Evolutionary conservation across 2,329 filamentous ascomycete genomes (phyloP), one percentile per base, ranked within the genome.

Genomic region (Monosporascus cannonballus): DNA sequence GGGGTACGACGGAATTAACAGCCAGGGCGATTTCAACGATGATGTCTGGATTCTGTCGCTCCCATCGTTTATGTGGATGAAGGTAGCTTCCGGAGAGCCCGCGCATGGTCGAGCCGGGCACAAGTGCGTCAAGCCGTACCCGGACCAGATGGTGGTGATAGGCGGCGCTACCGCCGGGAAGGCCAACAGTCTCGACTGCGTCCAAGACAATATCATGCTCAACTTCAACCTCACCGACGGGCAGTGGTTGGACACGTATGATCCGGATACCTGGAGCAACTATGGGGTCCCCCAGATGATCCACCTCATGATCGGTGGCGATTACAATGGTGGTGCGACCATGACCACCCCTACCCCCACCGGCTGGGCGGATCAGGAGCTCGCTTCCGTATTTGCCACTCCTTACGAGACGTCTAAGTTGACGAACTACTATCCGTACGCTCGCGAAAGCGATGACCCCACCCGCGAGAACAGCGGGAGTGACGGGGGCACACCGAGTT

Each of bases 41-140:
- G 87, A 89, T 47, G 86, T 93, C 66, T 94, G 88, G 88, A 85
- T 91, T 22, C 73, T 94, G 14, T 89, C 88, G 0, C 72, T 95
- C 6, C 90, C 90, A 0, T 86, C 85, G 0, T 95, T 95, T 66
- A 89, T 82, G 4, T 94, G 90, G 90, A 86, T 86, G 50, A 72
- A 73, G 59, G 64, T 82, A 20, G 69, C 67, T 18, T 61, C 70
- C 0, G 76, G 78, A 66, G 62, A 14, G 57, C 61, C 50, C 50
- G 73, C 46, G 65, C 87, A 69, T 70, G 86, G 75, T 3, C 80
- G 90, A 51, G 81, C 84, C 1, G 89, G 89, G 0, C 89, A 93
- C 66, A 83, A 84, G 38, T 94, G 89, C 69, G 82, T 91, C 59
- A 80, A 81, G 61, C 80, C 81, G 1, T 93, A 90, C 70, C 86